A percentile compares a stretch with the other conserved stretches of the same genome.
Evolutionary conservation across 2,329 filamentous ascomycete genomes (phyloP).

Genomic region (Lachnellula arida): DNA sequence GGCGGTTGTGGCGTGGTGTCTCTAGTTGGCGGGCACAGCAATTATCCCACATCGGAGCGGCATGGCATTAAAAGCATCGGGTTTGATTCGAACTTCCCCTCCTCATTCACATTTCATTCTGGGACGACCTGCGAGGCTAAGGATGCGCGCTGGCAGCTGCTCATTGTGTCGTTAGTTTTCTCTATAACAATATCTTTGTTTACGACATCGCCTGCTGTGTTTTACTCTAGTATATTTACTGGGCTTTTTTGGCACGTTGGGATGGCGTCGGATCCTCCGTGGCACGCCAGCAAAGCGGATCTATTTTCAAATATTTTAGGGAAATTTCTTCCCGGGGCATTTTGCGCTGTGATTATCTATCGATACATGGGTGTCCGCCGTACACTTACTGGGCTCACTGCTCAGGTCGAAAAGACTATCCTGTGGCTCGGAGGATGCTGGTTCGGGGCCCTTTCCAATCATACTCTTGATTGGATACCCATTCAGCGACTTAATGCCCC

Average conservation of each 20-base stretch:
- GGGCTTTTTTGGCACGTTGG: slow-evolving; percentile 87
- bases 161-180: slow-evolving; percentile 77
- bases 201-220: slow-evolving; percentile 70
- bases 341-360: slow-evolving; percentile 84
- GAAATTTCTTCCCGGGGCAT: slow-evolving; percentile 80
- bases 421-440: slow-evolving; percentile 88
- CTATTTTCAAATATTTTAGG: slow-evolving; percentile 75
- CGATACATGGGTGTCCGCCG: slow-evolving; percentile 73
- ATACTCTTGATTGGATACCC: slow-evolving; percentile 91
- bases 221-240: slow-evolving; percentile 80
- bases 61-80: slow-evolving; percentile 71
- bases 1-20: slow-evolving; percentile 81
- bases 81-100: slow-evolving; percentile 88
- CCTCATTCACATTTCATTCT: slow-evolving; percentile 72
- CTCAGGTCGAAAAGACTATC: slow-evolving; percentile 84
- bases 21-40: slow-evolving; percentile 62
- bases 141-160: slow-evolving; percentile 79
- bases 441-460: slow-evolving; percentile 88
- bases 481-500: slow-evolving; percentile 88
- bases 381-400: slow-evolving; percentile 65
- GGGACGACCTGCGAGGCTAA: slow-evolving; percentile 62
- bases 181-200: slow-evolving; percentile 75
- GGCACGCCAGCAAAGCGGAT: slow-evolving; percentile 58
- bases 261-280: slow-evolving; percentile 81
- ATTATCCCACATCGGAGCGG: slow-evolving; percentile 59